Evolutionary conservation across 371 early-diverging fungal species (phyloP).

Genomic region (Mucor piriformis): DNA sequence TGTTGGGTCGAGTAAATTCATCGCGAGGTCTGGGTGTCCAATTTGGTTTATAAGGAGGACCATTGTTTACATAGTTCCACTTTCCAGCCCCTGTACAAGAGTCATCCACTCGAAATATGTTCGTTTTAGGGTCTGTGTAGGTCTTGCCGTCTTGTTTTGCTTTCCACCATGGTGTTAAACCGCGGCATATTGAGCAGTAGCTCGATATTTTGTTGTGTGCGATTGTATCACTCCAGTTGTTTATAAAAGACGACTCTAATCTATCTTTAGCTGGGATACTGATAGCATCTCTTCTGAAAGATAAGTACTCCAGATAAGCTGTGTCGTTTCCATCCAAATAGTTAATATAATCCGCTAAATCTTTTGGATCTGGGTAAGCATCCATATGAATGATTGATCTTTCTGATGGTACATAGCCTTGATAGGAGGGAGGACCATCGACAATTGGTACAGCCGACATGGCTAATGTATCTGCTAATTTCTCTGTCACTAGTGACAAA

Average conservation of each 20-base stretch:
- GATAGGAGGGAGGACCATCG: conserved; percentile 39
- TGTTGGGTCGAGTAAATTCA: conserved; percentile 20
- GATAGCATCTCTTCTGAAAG: conserved; percentile 33
- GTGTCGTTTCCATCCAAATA: conserved; percentile 39
- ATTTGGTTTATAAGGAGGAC: conserved; percentile 30
- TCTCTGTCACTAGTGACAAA: conserved; percentile 44
- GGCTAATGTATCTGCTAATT: conserved; percentile 37
- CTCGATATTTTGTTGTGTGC: conserved; percentile 25
- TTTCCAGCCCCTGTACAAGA: conserved; percentile 31
- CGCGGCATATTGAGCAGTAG: conserved; percentile 45
- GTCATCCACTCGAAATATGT: conserved; percentile 27
- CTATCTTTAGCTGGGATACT: conserved; percentile 27
- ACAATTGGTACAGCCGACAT: conserved; percentile 32
- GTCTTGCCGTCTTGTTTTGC: conserved; percentile 4
- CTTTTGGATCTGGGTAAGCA: conserved; percentile 43
- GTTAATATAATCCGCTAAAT: conserved; percentile 39
- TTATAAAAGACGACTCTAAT: conserved; percentile 33
- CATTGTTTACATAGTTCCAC: conserved; percentile 36
- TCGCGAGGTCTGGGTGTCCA: conserved; percentile 19
- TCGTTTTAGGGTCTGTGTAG: not conserved
- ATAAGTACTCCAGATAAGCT: conserved; percentile 41
- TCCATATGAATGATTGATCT: conserved; percentile 43
- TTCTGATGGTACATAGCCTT: conserved; percentile 36
- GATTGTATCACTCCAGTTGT: conserved; percentile 32
- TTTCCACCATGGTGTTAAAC: conserved; percentile 39